These are phyloP conservation scores for Juglanconis sp. DNA, from an alignment of 2,329 filamentous ascomycete genomes.

Conservation along the genomic window DNA sequence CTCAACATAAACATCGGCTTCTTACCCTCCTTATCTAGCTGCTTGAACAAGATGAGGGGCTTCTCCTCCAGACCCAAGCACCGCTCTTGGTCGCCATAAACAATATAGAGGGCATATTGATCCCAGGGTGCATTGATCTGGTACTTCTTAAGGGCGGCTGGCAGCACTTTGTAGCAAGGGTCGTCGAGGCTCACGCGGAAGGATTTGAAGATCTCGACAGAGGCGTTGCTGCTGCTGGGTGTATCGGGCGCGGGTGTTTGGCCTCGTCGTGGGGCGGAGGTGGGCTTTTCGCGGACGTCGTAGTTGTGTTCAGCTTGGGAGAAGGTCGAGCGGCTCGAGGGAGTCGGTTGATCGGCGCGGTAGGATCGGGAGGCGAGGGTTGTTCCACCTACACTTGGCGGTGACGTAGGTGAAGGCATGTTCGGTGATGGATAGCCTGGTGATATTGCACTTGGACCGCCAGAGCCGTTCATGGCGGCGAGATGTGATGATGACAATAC, in stretches of 20 bases:
- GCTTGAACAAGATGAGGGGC: constrained; percentile 93
- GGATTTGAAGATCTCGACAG: constrained; percentile 96
- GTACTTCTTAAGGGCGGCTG: constrained; percentile 94
- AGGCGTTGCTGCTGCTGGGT: constrained; percentile 50
- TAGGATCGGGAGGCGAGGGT: constrained; percentile 62
- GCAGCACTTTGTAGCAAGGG: constrained; percentile 94
- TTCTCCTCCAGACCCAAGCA: constrained; percentile 90
- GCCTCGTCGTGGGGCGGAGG: constrained; percentile 49
- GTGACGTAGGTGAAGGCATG: constrained; percentile 67
- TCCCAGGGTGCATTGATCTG: constrained; percentile 98
- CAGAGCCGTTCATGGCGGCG: constrained; percentile 63
- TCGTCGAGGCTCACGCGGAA: constrained; percentile 98
- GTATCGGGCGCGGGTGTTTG: constrained; percentile 63
- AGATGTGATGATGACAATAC: constrained; percentile 67
- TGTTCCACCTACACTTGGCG: constrained; percentile 49
- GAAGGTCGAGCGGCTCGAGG: constrained; percentile 55
- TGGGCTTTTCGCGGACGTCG: constrained; percentile 35
- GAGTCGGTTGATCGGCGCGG: constrained; percentile 52
- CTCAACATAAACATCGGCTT: constrained; percentile 99
- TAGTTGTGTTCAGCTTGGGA: constrained; percentile 45
- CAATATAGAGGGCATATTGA: constrained; percentile 96
- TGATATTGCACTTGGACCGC: constrained; percentile 47
- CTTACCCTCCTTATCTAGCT: constrained; percentile 91
- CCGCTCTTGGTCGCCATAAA: constrained; percentile 96
- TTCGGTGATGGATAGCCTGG: constrained; percentile 62